These are phyloP conservation scores for Venturia nashicola DNA, from an alignment of 2,329 filamentous ascomycete genomes.

Conservation along the genomic window DNA sequence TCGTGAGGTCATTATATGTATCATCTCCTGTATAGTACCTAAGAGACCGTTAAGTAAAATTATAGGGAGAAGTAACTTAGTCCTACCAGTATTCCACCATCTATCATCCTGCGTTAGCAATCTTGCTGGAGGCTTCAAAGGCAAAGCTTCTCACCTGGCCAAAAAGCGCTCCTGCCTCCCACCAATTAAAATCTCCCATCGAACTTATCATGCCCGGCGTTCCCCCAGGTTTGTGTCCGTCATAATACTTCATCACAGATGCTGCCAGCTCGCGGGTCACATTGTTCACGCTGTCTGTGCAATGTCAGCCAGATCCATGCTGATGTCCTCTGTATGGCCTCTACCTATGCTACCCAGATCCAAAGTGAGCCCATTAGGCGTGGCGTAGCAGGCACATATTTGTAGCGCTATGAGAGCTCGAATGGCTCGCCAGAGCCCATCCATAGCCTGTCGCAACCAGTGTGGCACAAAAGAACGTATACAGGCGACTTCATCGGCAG, in stretches of 20 bases:
- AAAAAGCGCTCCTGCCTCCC: slow-evolving; percentile 8
- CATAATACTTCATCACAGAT: slow-evolving; percentile 9
- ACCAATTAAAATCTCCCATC: slow-evolving; percentile 9
- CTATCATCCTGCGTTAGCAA: background rate
- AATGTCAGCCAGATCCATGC: background rate
- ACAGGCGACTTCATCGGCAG: slow-evolving; percentile 1
- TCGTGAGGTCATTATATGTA: slow-evolving; percentile 12
- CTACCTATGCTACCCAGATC: slow-evolving; percentile 4
- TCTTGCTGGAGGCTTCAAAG: background rate
- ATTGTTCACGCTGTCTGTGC: slow-evolving; percentile 6
- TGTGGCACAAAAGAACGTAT: background rate
- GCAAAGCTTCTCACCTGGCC: background rate
- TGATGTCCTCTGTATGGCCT: background rate
- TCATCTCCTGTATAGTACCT: slow-evolving; percentile 15
- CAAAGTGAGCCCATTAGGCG: background rate
- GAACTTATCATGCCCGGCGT: slow-evolving; percentile 6
- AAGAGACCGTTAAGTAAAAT: background rate
- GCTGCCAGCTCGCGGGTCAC: slow-evolving; percentile 3
- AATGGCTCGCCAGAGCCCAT: slow-evolving; percentile 4
- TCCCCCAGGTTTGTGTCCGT: slow-evolving; percentile 11
- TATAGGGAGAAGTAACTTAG: background rate
- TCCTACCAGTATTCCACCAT: slow-evolving; percentile 11
- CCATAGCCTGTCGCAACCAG: slow-evolving; percentile 1
- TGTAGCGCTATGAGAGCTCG: slow-evolving; percentile 5
- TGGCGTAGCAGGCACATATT: background rate